Conservation (phyloP, 1,284 basidiomycete species). For the Farysia itapuensis region DNA sequence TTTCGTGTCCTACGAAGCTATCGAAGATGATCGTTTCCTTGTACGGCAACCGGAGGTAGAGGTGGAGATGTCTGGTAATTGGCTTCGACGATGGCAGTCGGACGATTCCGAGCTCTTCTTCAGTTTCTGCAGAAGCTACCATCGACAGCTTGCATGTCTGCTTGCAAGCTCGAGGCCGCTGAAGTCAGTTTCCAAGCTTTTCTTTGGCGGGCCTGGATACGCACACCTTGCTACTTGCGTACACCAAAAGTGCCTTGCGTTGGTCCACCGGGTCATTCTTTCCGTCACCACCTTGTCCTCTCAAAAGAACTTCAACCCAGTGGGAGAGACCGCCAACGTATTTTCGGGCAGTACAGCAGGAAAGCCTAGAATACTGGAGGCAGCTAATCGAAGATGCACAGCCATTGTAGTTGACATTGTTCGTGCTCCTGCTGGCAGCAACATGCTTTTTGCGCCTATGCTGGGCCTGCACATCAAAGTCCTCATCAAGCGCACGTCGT, state of each 20-base stretch:
- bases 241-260: conserved; percentile 53
- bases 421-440: conserved; percentile 34
- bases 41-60: conserved; percentile 51
- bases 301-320: conserved; percentile 56
- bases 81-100: conserved; percentile 57
- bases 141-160: conserved; percentile 48
- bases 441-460: conserved; percentile 50
- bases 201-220: conserved; percentile 54
- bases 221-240: conserved; percentile 54
- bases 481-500: conserved; percentile 51
- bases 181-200: conserved; percentile 35
- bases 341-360: conserved; percentile 52
- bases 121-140: conserved; percentile 54
- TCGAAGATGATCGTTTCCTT: conserved; percentile 48
- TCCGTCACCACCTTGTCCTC: conserved; percentile 56
- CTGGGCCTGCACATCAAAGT: conserved; percentile 51
- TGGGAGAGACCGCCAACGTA: conserved; percentile 55
- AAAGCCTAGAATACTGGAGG: conserved; percentile 56
- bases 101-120: conserved; percentile 58
- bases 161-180: conserved; percentile 35
- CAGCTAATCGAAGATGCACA: conserved; percentile 53
- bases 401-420: conserved; percentile 56
- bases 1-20: background rate
- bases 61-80: conserved; percentile 57
- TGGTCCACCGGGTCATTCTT: conserved; percentile 53